Evolutionary conservation across 1,284 basidiomycete genomes (phyloP), one percentile per base, ranked within the genome.

Genomic region (Moniliella sp.): DNA sequence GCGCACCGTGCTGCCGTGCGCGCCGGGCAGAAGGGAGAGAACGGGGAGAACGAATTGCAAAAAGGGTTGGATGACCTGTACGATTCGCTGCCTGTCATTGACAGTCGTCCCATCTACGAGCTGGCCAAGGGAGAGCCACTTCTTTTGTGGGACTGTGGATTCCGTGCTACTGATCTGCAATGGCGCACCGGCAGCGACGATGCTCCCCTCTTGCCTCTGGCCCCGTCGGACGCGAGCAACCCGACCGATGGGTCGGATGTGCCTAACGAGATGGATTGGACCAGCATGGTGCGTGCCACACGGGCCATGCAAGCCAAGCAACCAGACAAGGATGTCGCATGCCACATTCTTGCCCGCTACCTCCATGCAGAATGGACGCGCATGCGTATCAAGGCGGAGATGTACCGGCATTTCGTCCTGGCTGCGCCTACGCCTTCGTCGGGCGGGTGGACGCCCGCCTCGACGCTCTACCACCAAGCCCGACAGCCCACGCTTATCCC

Each of bases 121-220:
- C 93, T 94, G 77, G 82, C 83, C 3, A 75, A 83, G 38, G 78
- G 74, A 1, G 67, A 91, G 0, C 88, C 91, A 0, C 69, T 97
- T 15, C 72, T 93, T 54, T 70, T 99, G 2, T 93, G 84, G 77
- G 76, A 83, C 28, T 88, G 83, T 53, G 75, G 69, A 0, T 97
- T 82, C 61, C 68, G 9, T 68, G 69, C 4, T n/a, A 63, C 64
- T 8, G 73, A 75, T 26, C 65, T 81, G 1, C 61, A 67, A 34
- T 97, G 88, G 88, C 70, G 73, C 18, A 72, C 70, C 2, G 74
- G 75, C 8, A 14, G 58, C 33, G 67, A 61, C 44, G 65, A 65
- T 35, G 62, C 62, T 0, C 42, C 50, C 0, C 34, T 56, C n/a
- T 4, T 19, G 12, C 21, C 21, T 33, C 32, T 3, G 11, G 28